Evolutionary conservation across 139 green algal genomes (phyloP), one percentile per base, ranked within the genome.

Genomic region (Pseudopediastrum boryanum): DNA sequence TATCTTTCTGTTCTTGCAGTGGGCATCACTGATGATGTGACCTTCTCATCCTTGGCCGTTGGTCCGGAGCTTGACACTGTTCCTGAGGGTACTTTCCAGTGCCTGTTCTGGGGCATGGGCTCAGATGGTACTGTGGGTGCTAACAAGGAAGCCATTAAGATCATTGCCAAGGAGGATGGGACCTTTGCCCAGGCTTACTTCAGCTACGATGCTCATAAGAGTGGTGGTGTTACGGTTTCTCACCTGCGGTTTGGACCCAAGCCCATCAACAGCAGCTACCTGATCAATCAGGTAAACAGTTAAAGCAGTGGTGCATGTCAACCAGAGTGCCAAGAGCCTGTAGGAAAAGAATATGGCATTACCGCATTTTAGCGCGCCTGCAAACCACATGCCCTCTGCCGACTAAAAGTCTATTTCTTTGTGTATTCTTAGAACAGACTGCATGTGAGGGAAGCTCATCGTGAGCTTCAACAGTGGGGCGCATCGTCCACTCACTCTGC

Each of bases 141-240:
- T 48, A 91, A 91, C 80, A 89, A 91, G 82, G 86, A 89, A 79
- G 86, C 84, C 0, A 85, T 91, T 61, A 89, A 89, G 76, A 91
- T 89, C 72, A 89, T 89, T 48, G 86, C 75, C 51, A 73, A 48
- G 77, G 39, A 64, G 38, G 77, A 82, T 5, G 59, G 61, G 38
- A 65, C 83, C 39, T 74, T 77, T 43, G 80, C 85, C 39, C 85
- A 88, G 75, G 86, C 81, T 0, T 91, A 91, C 79, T 91, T 91
- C 35, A 42, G 36, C 0, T 91, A 91, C 56, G 86, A 89, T 51
- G 86, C 86, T 1, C 84, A 89, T 71, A 91, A 91, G 81, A 81
- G 59, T 36, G 86, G 86, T 41, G 86, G 86, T 42, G 84, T 91
- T 39, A 91, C 86, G 2, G 82, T 87, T 4, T 78, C 41, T 44